phyloP scores from a whole-genome alignment of 2,329 filamentous ascomycete species.

The Diaporthe sp. region DNA sequence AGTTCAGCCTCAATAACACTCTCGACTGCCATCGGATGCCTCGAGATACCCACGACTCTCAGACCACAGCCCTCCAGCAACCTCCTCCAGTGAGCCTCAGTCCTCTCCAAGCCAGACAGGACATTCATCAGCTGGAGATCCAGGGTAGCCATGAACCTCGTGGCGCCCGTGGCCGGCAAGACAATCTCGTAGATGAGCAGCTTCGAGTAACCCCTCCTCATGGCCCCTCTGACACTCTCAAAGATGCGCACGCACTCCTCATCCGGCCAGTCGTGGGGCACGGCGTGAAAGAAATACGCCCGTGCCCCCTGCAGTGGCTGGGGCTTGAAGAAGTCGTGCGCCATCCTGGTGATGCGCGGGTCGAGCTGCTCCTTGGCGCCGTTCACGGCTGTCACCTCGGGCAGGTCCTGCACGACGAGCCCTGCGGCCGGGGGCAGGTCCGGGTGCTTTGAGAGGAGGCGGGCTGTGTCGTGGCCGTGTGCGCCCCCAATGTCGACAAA shows the following conservation, averaged over 20 bases:
- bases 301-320: constrained; percentile 56
- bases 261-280: constrained; percentile 50
- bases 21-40: constrained; percentile 10
- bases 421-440: constrained; percentile 41
- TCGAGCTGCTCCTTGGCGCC: constrained; percentile 43
- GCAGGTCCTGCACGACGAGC: constrained; percentile 51
- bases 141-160: constrained; percentile 47
- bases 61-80: constrained; percentile 47
- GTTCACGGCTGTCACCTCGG: constrained; percentile 47
- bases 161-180: constrained; percentile 49
- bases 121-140: constrained; percentile 53
- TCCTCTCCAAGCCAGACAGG: constrained; percentile 48
- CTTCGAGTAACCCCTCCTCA: constrained; percentile 54
- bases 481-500: constrained; percentile 53
- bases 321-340: constrained; percentile 54
- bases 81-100: constrained; percentile 46
- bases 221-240: constrained; percentile 43
- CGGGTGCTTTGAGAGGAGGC: constrained; percentile 48
- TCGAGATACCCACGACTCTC: constrained; percentile 44
- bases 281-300: constrained; percentile 42
- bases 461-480: constrained; percentile 53
- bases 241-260: not conserved
- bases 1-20: constrained; percentile 25
- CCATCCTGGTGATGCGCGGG: constrained; percentile 38
- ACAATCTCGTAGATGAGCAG: constrained; percentile 55